Base-by-base conservation (phyloP, 148 eudicot species). In the Diospyros lotus region DNA sequence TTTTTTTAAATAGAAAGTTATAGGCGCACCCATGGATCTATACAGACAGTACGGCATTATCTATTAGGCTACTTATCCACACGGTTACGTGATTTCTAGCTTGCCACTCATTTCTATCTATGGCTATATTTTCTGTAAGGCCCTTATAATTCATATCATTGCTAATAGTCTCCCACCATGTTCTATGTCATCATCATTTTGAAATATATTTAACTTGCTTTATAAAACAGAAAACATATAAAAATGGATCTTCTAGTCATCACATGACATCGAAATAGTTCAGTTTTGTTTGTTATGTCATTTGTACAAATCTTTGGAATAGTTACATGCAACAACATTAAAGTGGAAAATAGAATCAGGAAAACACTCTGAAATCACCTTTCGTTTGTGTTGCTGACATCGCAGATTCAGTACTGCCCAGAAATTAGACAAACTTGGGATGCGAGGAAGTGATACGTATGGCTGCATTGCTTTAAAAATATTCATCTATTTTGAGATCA, bases 361-460 rank as follows among this genome's bases (percentile, higher is more conserved):
- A 48, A 53, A 5, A 18, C 42, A 74, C 44, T 73, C 15, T 60
- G 17, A 58, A 59, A 28, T 58, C 12, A 11, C 58, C 56, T 51
- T 55, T 46, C 8, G 9, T 43, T 72, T 39, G 15, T 43, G 76
- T 82, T 76, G 64, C 67, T 55, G 72, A 15, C 68, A 75, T 56
- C 82, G 87, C 99, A 96, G 99, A 82, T 96, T 93, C 81, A 91
- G 94, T 80, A 96, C 97, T 54, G 99, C 99, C 70, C 99, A 96
- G 80, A 96, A 96, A 80, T 79, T 96, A 77, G 99, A 96, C 93
- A 96, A 96, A 85, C 83, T 96, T 76, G 98, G 99, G 73, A 96
- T 96, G 99, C 90, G 99, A 81, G 99, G 99, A 84, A 96, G 99
- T 86, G 99, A 96, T 79, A 96, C 98, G 99, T 96, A 91, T 82